Evolutionary conservation across 345 rosid species (phyloP), one percentile per base, ranked within the genome.

Genomic region (Gossypium anomalum): DNA sequence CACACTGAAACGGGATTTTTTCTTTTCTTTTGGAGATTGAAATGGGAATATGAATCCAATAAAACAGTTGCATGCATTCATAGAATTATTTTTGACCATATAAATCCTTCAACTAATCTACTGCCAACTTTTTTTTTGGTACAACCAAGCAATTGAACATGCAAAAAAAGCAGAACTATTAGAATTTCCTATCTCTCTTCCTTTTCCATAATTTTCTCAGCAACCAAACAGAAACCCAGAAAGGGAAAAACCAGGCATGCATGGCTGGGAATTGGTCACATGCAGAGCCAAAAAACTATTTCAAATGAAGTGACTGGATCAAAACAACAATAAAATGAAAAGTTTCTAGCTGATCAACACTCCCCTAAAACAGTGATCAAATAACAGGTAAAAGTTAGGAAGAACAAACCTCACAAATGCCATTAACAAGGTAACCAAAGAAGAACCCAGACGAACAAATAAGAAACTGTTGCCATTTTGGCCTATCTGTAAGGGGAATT

Each of bases 381-480:
- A 71, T 15, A 22, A 29, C 41, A 15, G 27, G n/a, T 19, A 48
- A 27, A 4, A 27, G 10, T 45, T 16, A 44, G 14, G 66, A 61
- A 70, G 15, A 7, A 16, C 64, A 17, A 58, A 43, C 98, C 99
- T 95, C 99, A 16, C 97, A 94, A 74, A 94, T 67, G 83, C 98
- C 98, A 81, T 92, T 94, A 75, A 92, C 88, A 74, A 94, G 97
- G 75, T 94, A 91, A 68, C 97, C 95, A 60, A 94, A 92, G 97
- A 92, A 94, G 85, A 94, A 92, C 14, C 97, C 97, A 79, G 97
- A 91, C 67, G 97, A 89, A 79, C 95, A 92, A 22, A 94, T 86
- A 55, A 94, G 89, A 81, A 94, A 92, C 69, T 88, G 97, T 63
- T 92, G 86, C 90, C 88, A 90, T 72, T 23, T 78, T 11, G 94